Evolutionary conservation across 2,329 filamentous ascomycete genomes (phyloP).

Genomic region (Chaetothyriales sp.): DNA sequence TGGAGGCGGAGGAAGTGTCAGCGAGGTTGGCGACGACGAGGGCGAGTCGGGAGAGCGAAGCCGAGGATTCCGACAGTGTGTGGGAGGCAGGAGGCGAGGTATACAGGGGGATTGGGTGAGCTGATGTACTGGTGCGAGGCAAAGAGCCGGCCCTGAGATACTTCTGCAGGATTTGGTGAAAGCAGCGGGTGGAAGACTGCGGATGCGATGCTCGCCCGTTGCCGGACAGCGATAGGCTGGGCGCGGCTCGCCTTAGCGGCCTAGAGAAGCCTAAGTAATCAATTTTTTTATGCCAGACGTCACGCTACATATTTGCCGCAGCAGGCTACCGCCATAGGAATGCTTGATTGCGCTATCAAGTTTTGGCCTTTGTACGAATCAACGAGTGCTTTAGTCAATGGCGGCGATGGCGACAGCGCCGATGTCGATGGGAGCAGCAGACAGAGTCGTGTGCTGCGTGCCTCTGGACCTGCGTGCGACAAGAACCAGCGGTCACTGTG

Average conservation of each 20-base stretch:
- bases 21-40: background rate
- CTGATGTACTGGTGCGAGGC: background rate
- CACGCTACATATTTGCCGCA: background rate
- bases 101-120: background rate
- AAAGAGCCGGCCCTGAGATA: background rate
- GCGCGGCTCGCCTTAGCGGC: no score
- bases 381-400: no score
- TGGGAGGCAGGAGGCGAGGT: background rate
- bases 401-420: no score
- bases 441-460: no score
- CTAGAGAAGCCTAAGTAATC: background rate
- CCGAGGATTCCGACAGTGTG: background rate
- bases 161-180: background rate
- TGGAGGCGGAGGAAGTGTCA: background rate
- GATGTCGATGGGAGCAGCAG: no score
- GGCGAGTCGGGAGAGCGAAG: background rate
- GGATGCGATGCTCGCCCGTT: background rate
- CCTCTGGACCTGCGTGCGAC: no score
- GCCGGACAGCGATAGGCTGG: background rate
- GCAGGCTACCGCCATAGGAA: background rate
- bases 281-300: background rate
- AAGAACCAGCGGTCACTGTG: no score
- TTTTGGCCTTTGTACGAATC: no score
- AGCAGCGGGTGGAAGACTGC: background rate
- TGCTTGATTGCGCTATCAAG: background rate